Base-by-base conservation (phyloP, 78 protist genomes). In the Planoprotostelium fungivorum region DNA sequence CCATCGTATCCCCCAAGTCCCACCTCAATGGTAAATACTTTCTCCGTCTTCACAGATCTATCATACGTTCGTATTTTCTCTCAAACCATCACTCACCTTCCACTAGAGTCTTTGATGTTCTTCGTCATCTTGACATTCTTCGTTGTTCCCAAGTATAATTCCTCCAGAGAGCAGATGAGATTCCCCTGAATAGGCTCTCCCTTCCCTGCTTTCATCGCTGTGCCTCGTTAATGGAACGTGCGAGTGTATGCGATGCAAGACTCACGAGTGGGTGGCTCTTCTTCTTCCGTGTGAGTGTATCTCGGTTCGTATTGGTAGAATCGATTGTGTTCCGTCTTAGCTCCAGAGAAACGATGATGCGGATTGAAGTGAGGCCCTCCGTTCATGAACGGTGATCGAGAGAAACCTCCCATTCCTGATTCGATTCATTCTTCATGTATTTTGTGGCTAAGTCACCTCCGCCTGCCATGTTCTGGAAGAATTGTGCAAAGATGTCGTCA, bases 81-180 rank as follows among this genome's bases (percentile, higher is more conserved):
- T 51, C 73, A 51, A 51, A 51, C 5, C 31, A 51, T 9, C 1
- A 5, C 84, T 28, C 90, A 29, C 84, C 51, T 35, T 16, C 88
- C 88, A 1, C 63, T 36, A 28, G 38, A 16, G 38, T 86, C 88
- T 28, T 36, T 1, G 63, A 86, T 9, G 37, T 0, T 87, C 38
- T 87, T 63, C 25, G 90, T 63, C 87, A 93, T 83, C 36, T 63
- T n/a, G 84, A 93, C 0, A 16, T 37, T 0, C 84, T 86, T 87
- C 34, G 28, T 83, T 31, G 35, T 0, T 29, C 91, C 91, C 35
- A 29, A 0, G 88, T 85, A 38, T 35, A 89, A n/a, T 29, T 89
- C 91, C 73, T 89, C 91, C 31, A 84, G 36, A 35, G 86, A 28
- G 34, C n/a, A 10, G 35, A 37, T 35, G 35, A 89, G 85, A 10